Evolutionary conservation across 176 grass and related monocot species (phyloP), one percentile per base, ranked within the genome.

Genomic region (Chloris gayana): DNA sequence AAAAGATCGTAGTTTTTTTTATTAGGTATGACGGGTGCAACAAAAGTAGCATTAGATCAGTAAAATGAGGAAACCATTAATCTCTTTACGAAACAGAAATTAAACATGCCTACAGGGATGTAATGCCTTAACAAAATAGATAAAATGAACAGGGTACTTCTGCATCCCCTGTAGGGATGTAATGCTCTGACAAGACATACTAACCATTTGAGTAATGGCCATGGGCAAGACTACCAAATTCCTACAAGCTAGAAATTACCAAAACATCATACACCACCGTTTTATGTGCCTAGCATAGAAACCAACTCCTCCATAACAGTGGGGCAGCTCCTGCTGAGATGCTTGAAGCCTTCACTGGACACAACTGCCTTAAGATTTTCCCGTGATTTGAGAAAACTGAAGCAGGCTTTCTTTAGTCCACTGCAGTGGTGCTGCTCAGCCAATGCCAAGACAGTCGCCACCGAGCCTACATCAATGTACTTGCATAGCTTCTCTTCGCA

Each of bases 351-450:
- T 3, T 77, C 63, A 4, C 18, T 77, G 7, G 65, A 39, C 59
- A 62, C 64, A 9, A 50, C 45, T 3, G 42, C 47, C 32, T 47
- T 54, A 45, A 91, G 33, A 27, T 74, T 87, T 24, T 51, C 56
- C 11, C 80, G 46, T 30, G 47, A 47, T 14, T 32, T 63, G 32
- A 84, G 32, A 21, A 87, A 87, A 33, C 47, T 18, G 6, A 91
- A 78, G 73, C 80, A 87, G n/a, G 67, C 77, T 34, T 78, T 59
- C 75, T 84, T 84, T 25, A 84, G 89, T 33, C 78, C 53, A 11
- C 35, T 70, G 61, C 85, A 81, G 12, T 76, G 42, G 77, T 91
- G 89, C n/a, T 87, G 85, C 13, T 79, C 81, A 22, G 80, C 80
- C 4, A 91, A 49, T 5, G 81, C 66, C 54, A 91, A 11, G 2